Percentiles rank a stretch among this genome's conserved stretches.
Conservation (phyloP, 1,139 yeast species). For the Protomyces inouyei region DNA sequence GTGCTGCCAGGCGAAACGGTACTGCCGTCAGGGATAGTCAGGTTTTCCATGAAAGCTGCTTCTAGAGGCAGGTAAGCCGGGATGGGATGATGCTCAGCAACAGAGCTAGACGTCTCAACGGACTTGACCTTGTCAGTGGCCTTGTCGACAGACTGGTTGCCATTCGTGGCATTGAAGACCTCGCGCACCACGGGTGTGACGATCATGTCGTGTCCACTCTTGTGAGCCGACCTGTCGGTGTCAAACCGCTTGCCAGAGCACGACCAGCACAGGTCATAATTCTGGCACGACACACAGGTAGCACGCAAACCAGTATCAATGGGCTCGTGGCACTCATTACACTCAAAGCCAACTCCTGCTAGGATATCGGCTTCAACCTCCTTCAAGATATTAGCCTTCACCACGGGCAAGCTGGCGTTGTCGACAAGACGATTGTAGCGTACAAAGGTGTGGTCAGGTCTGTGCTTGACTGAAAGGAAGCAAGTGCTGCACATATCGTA, state of each 20-base stretch:
- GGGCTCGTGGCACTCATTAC: neutral
- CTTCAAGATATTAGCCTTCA: neutral
- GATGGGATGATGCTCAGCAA: too few relatives aligned
- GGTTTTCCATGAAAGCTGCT: slow-evolving; percentile 20
- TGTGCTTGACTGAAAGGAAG: slow-evolving; percentile 21
- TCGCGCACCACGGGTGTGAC: neutral
- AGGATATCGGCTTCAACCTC: neutral
- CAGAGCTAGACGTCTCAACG: too few relatives aligned
- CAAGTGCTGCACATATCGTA: slow-evolving; percentile 49
- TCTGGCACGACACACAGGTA: slow-evolving; percentile 39
- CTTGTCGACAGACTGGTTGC: too few relatives aligned
- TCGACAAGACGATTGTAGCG: slow-evolving; percentile 9
- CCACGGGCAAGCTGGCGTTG: too few relatives aligned
- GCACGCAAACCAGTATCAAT: slow-evolving; percentile 35
- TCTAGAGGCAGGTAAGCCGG: neutral
- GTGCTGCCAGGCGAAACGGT: slow-evolving; percentile 1
- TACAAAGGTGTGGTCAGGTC: slow-evolving; percentile 6
- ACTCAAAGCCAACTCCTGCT: neutral
- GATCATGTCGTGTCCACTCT: neutral
- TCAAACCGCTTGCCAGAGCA: slow-evolving; percentile 30
- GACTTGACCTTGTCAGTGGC: too few relatives aligned
- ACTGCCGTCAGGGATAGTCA: slow-evolving; percentile 19
- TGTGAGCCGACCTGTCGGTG: neutral
- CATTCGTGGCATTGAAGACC: neutral
- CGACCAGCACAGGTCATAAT: slow-evolving; percentile 38